phyloP scores from a whole-genome alignment of 1,139 yeast species.

The Candida glucosophila region DNA sequence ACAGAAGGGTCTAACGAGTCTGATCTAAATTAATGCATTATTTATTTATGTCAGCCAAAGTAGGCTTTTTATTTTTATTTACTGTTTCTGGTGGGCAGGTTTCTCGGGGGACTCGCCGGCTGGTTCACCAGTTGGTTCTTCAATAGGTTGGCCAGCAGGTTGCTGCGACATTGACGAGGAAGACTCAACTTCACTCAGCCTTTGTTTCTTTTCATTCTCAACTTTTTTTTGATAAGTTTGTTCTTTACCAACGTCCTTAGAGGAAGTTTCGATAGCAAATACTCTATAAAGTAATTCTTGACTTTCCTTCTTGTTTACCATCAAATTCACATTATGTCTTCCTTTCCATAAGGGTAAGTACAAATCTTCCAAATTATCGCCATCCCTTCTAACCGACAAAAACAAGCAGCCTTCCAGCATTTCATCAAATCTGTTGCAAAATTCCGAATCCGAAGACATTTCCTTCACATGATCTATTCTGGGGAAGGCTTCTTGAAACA shows the following conservation, averaged over 20 bases:
- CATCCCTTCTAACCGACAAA: constrained; percentile 53
- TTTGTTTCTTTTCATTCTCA: constrained; percentile 20
- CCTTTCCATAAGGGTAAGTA: constrained; percentile 94
- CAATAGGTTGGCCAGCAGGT: no score
- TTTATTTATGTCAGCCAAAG: no score
- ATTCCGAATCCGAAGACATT: constrained; percentile 46
- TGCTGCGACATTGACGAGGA: constrained; percentile 3
- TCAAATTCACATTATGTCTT: constrained; percentile 69
- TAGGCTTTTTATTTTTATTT: no score
- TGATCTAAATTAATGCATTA: no score
- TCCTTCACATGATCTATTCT: constrained; percentile 47
- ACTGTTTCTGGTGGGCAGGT: no score
- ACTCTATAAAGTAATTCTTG: constrained; percentile 82
- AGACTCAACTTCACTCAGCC: constrained; percentile 13
- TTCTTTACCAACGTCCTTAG: constrained; percentile 43
- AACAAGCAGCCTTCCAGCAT: constrained; percentile 82
- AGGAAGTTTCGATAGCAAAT: constrained; percentile 63
- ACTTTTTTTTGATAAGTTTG: constrained; percentile 30
- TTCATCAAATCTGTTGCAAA: constrained; percentile 43
- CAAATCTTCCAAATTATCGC: constrained; percentile 51
- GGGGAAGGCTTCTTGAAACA: constrained; percentile 80
- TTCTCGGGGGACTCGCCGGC: no score
- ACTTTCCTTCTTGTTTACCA: constrained; percentile 91
- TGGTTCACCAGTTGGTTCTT: no score
- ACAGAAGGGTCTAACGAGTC: no score